Evolutionary conservation across 345 rosid genomes (phyloP), one percentile per base, ranked within the genome.

Genomic region (Eucalyptus sideroxylon): DNA sequence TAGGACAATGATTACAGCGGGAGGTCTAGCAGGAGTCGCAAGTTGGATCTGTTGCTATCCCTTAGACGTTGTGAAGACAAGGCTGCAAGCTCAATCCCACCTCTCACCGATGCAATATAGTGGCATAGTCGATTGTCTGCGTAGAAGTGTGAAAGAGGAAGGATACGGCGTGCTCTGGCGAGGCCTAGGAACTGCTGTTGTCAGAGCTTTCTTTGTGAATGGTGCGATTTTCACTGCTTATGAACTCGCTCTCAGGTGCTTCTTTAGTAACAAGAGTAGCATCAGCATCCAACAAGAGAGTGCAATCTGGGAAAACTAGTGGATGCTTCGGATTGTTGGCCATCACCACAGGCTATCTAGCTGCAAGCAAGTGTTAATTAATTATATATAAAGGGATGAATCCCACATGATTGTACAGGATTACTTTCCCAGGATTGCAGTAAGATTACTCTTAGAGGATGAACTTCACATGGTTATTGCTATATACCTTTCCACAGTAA

Each of bases 101-200:
- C 89, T 92, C 50, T 93, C 95, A 34, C 89, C 89, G 1, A 88
- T 50, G 6, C 93, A 90, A 86, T 97, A 96, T 89, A 72, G 88
- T 7, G 99, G 99, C 53, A 95, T 95, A 30, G 27, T 93, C 3
- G 96, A 98, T 93, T 97, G 99, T 89, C 92, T 96, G 31, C 80
- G 87, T 34, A 95, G 92, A 90, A 97, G 97, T 82, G 92, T 96
- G 47, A 89, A 89, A 87, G 93, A 93, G 89, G 98, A 98, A 34
- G 98, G 99, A 30, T 93, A 94, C 62, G 2, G 91, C 2, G 96
- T 98, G 89, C 97, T 97, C 42, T 98, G 97, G 97, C 91, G 98
- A 87, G 99, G 99, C n/a, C 89, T 98, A 44, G 99, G 98, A 56
- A 97, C 99, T 90, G 99, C 99, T n/a, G 98, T 98, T 81, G 93